Percentiles rank a stretch among this genome's conserved stretches.
Conservation (phyloP, 768 basidiomycete species). For the Termitomyces sp. region DNA sequence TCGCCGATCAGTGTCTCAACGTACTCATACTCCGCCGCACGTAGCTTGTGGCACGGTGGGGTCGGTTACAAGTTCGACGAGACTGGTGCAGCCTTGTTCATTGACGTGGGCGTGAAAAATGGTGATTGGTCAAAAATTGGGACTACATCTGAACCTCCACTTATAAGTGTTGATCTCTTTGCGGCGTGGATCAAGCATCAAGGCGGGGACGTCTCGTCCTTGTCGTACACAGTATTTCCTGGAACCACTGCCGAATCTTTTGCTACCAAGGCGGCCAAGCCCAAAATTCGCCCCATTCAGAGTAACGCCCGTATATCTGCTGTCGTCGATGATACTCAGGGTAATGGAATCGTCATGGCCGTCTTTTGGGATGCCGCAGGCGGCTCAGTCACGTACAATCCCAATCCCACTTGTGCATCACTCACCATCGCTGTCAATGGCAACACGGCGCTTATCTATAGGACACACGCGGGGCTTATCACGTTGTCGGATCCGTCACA, state of each 20-base stretch:
- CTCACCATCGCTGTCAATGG: constrained; percentile 32
- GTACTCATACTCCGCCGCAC: constrained; percentile 12
- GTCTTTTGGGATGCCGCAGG: constrained; percentile 39
- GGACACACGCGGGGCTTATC: constrained; percentile 33
- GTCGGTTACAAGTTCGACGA: constrained; percentile 43
- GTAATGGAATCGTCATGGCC: constrained; percentile 27
- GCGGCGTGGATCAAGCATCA: constrained; percentile 34
- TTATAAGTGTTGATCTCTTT: constrained; percentile 45
- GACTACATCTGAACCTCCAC: constrained; percentile 53
- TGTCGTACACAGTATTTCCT: constrained; percentile 39
- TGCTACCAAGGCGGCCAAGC: constrained; percentile 15
- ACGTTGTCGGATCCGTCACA: constrained; percentile 68
- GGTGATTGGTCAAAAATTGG: constrained; percentile 63
- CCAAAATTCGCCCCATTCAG: constrained; percentile 22
- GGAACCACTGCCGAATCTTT: constrained; percentile 26
- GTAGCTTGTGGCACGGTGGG: constrained; percentile 56
- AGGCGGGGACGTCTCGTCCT: constrained; percentile 12
- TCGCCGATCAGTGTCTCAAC: background rate
- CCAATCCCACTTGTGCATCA: constrained; percentile 14
- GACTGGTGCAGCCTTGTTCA: constrained; percentile 33
- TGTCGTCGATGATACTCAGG: constrained; percentile 28
- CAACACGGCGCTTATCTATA: constrained; percentile 41
- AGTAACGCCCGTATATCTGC: constrained; percentile 34
- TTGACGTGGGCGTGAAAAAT: constrained; percentile 34
- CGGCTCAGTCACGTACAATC: constrained; percentile 29